Evolutionary conservation across 768 basidiomycete species (phyloP), one percentile per base, ranked within the genome.

Genomic region (Sarcomyxa edulis): DNA sequence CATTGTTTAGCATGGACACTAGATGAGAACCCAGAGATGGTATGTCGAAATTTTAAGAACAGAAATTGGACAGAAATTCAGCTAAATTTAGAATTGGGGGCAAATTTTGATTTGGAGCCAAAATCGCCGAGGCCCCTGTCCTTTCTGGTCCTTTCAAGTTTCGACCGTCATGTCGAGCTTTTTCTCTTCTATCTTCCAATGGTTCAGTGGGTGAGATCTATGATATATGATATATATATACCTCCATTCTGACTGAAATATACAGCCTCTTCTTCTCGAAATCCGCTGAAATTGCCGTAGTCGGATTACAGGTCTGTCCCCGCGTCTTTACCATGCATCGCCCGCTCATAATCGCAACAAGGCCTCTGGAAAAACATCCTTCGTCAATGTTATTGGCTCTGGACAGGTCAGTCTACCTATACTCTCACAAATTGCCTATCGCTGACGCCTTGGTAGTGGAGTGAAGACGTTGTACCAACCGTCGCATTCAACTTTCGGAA

Each of bases 291-390:
- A 81, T 94, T 46, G 83, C 88, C 7, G 82, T 95, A n/a, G 89
- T 95, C 35, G 91, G 91, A 30, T 65, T 95, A 33, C 90, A 94
- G 71, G 90, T 84, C 35, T 35, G 52, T 43, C 14, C 30, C n/a
- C 16, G 19, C 30, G 28, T 22, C 12, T 14, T 22, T 10, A 16
- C 37, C 47, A 39, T 22, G 14, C 46, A 38, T 12, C 6, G 16
- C 6, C 32, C 21, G 20, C 21, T 25, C 23, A 42, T 26, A 29
- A 35, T 22, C 15, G 26, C 23, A 12, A 15, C 23, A 43, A 95
- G 89, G 90, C 92, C 3, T 93, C 90, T 3, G 93, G 93, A 31
- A 95, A 96, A 67, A 95, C 93, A 3, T 92, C 89, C 7, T 88
- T 96, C 37, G 89, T 94, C 20, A 92, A 95, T 55, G 86, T 94